Conservation (phyloP, 257 asterid genomes). For the Petunia secreta region DNA sequence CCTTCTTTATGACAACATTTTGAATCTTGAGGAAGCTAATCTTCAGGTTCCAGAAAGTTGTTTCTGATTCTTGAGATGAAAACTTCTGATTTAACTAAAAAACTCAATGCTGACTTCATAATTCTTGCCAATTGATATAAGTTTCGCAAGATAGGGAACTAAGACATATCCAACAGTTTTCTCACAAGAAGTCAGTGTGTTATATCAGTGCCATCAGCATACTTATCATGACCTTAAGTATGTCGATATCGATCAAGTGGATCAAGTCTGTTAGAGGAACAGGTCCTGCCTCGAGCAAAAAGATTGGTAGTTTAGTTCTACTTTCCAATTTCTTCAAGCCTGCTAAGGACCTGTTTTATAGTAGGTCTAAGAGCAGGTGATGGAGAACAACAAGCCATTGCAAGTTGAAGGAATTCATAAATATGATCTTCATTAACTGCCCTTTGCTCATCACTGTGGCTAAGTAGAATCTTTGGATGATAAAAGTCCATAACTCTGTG, state of each 20-base stretch:
- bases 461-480: constrained; percentile 62
- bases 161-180: background rate
- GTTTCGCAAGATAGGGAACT: background rate
- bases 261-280: background rate
- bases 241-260: background rate
- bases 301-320: constrained; percentile 13
- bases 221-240: background rate
- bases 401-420: constrained; percentile 63
- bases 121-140: background rate
- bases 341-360: constrained; percentile 57
- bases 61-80: constrained; percentile 1
- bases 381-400: constrained; percentile 88
- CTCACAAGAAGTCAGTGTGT: constrained; percentile 7
- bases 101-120: background rate
- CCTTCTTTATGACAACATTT: background rate
- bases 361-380: constrained; percentile 70
- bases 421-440: constrained; percentile 48
- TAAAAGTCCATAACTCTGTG: constrained; percentile 58
- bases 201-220: background rate
- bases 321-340: constrained; percentile 72
- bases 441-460: constrained; percentile 47
- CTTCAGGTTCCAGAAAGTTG: constrained; percentile 10
- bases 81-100: background rate
- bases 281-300: constrained; percentile 3
- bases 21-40: constrained; percentile 4